Conservation (phyloP, 768 basidiomycete genomes). For the Hortiboletus flavorubellus region DNA sequence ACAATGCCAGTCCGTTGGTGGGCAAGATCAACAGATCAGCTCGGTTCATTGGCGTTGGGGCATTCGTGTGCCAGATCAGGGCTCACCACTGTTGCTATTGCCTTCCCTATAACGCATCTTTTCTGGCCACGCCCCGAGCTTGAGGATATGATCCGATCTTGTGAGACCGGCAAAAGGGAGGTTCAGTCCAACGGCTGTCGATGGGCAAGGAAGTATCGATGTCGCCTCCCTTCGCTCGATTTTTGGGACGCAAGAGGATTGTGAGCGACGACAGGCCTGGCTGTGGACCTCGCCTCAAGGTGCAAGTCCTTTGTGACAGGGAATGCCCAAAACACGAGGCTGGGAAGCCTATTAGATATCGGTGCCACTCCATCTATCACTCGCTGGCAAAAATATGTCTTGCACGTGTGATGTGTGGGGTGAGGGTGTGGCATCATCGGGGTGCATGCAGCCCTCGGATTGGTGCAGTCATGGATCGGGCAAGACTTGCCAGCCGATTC, state of each 20-base stretch:
- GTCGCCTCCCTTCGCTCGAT: too few species aligned
- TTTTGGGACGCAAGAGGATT: background rate
- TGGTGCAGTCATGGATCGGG: conserved; percentile 12
- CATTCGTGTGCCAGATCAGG: background rate
- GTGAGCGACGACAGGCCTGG: background rate
- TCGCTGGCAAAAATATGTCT: conserved; percentile 15
- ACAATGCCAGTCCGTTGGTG: conserved; percentile 8
- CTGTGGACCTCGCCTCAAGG: conserved; percentile 7
- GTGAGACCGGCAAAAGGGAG: background rate
- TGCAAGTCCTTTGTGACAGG: conserved; percentile 10
- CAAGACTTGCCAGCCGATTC: background rate
- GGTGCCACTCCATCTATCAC: conserved; percentile 15
- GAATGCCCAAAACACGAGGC: conserved; percentile 28
- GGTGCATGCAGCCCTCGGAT: background rate
- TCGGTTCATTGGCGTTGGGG: background rate
- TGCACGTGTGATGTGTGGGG: conserved; percentile 17
- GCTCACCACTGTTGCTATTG: conserved; percentile 31
- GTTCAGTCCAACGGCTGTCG: background rate
- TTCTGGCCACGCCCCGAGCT: background rate
- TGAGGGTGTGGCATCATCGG: conserved; percentile 4
- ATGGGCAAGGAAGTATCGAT: background rate
- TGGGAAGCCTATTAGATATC: conserved; percentile 25
- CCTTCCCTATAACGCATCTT: conserved; percentile 25
- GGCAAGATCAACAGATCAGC: conserved; percentile 14
- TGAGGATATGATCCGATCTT: background rate